phyloP scores from a whole-genome alignment of 371 early-diverging fungal genomes.

The Capillidium rhysosporum region DNA sequence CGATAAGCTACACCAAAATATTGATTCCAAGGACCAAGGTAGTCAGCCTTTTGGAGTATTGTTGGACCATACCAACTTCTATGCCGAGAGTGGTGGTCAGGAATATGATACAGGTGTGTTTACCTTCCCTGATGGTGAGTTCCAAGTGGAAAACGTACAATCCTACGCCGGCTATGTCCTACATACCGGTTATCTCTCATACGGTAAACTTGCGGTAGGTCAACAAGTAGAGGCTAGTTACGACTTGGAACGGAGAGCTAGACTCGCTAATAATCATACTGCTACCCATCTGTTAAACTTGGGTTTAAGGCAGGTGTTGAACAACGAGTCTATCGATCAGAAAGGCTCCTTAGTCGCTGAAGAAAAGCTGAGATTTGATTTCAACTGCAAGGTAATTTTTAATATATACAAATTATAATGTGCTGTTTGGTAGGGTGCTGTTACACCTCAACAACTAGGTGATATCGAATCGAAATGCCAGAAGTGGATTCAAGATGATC shows the following conservation, averaged over 20 bases:
- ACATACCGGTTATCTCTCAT: constrained; percentile 87
- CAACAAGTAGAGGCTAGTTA: constrained; percentile 56
- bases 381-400: constrained; percentile 37
- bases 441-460: constrained; percentile 60
- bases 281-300: constrained; percentile 96
- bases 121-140: constrained; percentile 54
- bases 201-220: constrained; percentile 51
- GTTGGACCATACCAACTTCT: constrained; percentile 95
- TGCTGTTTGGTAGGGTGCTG: constrained; percentile 21
- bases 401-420: not conserved
- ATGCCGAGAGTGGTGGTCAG: constrained; percentile 98
- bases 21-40: constrained; percentile 15
- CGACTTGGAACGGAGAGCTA: constrained; percentile 77
- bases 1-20: constrained; percentile 23
- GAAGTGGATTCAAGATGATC: constrained; percentile 54
- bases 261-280: constrained; percentile 94
- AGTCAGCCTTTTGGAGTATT: constrained; percentile 51
- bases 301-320: constrained; percentile 66
- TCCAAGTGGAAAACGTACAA: constrained; percentile 90
- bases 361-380: constrained; percentile 97
- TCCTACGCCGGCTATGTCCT: constrained; percentile 91
- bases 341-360: constrained; percentile 96
- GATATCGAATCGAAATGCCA: constrained; percentile 69
- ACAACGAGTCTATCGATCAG: constrained; percentile 62
- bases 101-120: constrained; percentile 93